Base-by-base conservation (phyloP, 108 stramenopile species). In the Epithemia pelagica region DNA sequence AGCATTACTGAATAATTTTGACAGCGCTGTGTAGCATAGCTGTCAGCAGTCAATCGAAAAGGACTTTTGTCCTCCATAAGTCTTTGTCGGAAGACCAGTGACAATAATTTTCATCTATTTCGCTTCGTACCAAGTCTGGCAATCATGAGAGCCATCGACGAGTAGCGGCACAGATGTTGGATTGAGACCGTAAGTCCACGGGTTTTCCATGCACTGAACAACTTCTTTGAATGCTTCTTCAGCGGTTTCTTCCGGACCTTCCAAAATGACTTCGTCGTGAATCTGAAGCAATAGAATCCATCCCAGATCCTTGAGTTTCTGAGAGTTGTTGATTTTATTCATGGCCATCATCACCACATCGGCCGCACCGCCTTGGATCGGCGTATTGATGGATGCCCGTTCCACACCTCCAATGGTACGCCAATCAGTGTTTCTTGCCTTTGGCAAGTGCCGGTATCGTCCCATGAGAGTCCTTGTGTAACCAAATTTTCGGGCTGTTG, bases 261-360 rank as follows among this genome's bases (percentile, higher is more conserved):
- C 99, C 58, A 98, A 73, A 58, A 99, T 99, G 1, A 99, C 97
- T 71, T 99, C 99, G 74, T 99, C 99, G 74, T 99, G 99, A 27
- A 99, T 91, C 83, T 99, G 98, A 73, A 99, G 84, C 61, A 99
- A 62, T 52, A 99, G 69, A 52, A 93, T 96, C 95, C 96, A 99
- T 27, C 99, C 98, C 3, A 97, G 68, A 63, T 78, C 55, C 63
- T 88, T 81, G 2, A 99, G 82, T 32, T 78, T 62, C 54, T 84
- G 70, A 67, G 78, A 90, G 20, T 76, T 65, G 65, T 95, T 93
- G 37, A 99, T 92, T 67, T 96, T 97, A 62, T 94, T 88, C 99
- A 99, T 99, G 19, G 98, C 99, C 91, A 96, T 92, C 97, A 98
- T 98, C 0, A 95, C 99, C 21, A 99, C 89, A 71, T 99, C 99